phyloP scores from a whole-genome alignment of 2,329 filamentous ascomycete species.

The Diaporthe australafricana region DNA sequence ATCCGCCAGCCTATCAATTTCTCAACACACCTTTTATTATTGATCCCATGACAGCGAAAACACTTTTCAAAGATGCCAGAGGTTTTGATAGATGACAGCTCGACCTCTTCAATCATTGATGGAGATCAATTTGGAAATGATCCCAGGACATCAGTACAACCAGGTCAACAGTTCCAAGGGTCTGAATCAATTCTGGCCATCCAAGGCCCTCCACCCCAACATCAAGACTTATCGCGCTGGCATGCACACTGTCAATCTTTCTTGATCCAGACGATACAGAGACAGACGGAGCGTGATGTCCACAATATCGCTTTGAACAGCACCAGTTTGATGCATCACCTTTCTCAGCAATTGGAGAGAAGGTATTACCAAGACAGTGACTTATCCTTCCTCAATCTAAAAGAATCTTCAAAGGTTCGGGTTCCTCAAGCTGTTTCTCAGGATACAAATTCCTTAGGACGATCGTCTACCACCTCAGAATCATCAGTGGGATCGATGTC shows the following conservation, averaged over 20 bases:
- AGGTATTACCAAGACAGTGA: not conserved
- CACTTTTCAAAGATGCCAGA: not conserved
- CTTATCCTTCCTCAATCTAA: not conserved
- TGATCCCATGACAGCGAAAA: too few species aligned
- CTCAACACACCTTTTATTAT: too few species aligned
- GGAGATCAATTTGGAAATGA: not conserved
- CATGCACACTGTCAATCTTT: not conserved
- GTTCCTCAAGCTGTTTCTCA: not conserved
- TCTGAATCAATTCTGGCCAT: not conserved
- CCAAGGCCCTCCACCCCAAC: not conserved
- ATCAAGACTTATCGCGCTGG: not conserved
- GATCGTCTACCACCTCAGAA: not conserved
- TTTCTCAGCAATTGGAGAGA: not conserved
- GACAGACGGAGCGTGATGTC: not conserved
- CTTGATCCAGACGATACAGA: not conserved
- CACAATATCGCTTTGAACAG: not conserved
- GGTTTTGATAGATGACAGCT: not conserved
- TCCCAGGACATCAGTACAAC: not conserved
- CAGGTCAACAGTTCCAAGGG: not conserved
- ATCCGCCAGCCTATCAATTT: too few species aligned
- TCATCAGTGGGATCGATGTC: not conserved
- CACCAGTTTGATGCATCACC: not conserved
- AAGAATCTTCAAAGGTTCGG: not conserved
- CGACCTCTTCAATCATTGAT: not conserved
- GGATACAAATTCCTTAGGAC: not conserved